Evolutionary conservation across 257 asterid genomes (phyloP), one percentile per base, ranked within the genome.

Genomic region (Eucommia ulmoides): DNA sequence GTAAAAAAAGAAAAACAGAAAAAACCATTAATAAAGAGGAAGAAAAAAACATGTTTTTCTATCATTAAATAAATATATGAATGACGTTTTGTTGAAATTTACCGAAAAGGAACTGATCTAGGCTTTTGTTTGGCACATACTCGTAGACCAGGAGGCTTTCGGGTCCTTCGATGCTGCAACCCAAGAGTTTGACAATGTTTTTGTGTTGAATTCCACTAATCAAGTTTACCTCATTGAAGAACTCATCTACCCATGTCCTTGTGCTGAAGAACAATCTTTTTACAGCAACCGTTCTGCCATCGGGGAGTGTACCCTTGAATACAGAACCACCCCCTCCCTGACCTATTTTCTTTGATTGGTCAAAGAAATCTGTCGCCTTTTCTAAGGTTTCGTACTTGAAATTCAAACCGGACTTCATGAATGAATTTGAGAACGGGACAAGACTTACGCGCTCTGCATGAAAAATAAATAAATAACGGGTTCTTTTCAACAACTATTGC

Each of bases 281-380:
- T 11, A 84, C 95, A 1, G 97, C 97, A 21, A 88, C 70, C 1
- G 69, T 61, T 35, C 74, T 72, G 8, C 95, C 94, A 48, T 80
- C 59, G 0, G 88, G 53, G 21, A 88, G 64, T 18, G 66, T 88
- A 24, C 93, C 97, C 55, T 64, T 76, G 57, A 73, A 77, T 18
- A 84, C 97, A 22, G 84, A 77, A 24, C 95, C 97, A 15, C 88
- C 83, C 52, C 97, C 95, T 49, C 97, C 97, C 65, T 84, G 95
- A 19, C 97, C 97, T 51, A 88, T 1, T 63, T 88, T 81, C 20
- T 72, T 75, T 20, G 61, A 56, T 6, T 63, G 38, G 35, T 78
- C 89, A 51, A 88, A 88, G 41, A 79, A 88, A 29, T 84, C 61
- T 0, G 97, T 84, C 3, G 97, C 95, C 80, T 75, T 84, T 75